These are phyloP conservation scores for Fusarium phyllophilum DNA, from an alignment of 2,329 filamentous ascomycete genomes.

Conservation along the genomic window DNA sequence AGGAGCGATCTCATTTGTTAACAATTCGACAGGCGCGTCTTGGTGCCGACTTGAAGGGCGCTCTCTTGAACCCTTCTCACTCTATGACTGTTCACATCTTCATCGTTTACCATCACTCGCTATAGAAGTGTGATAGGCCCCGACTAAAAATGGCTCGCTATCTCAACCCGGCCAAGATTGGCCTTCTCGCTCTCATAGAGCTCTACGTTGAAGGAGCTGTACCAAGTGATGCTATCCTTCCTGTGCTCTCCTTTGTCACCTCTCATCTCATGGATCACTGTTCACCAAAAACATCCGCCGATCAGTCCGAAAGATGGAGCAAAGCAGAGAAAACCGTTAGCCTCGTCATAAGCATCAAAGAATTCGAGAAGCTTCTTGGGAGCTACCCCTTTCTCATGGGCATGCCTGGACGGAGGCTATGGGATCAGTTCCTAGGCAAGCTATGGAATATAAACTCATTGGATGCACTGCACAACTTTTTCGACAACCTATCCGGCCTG, in stretches of 20 bases:
- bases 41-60: not conserved
- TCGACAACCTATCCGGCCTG: constrained; percentile 67
- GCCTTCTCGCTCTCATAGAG: constrained; percentile 81
- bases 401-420: constrained; percentile 82
- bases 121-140: not conserved
- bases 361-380: constrained; percentile 68
- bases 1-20: not conserved
- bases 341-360: constrained; percentile 64
- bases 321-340: constrained; percentile 61
- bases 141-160: constrained; percentile 74
- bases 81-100: not conserved
- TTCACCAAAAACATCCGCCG: constrained; percentile 43
- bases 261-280: constrained; percentile 70
- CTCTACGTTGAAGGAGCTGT: constrained; percentile 80
- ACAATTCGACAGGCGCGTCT: constrained; percentile 25
- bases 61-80: not conserved
- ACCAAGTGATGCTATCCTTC: constrained; percentile 75
- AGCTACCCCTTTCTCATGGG: constrained; percentile 63
- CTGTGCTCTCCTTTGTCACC: constrained; percentile 82
- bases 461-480: constrained; percentile 82
- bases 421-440: constrained; percentile 83
- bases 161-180: constrained; percentile 89
- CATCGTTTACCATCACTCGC: not conserved
- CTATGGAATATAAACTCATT: constrained; percentile 88
- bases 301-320: constrained; percentile 54